These are phyloP conservation scores for Amphibolis antarctica DNA, from an alignment of 106 monocot species.

Conservation along the genomic window DNA sequence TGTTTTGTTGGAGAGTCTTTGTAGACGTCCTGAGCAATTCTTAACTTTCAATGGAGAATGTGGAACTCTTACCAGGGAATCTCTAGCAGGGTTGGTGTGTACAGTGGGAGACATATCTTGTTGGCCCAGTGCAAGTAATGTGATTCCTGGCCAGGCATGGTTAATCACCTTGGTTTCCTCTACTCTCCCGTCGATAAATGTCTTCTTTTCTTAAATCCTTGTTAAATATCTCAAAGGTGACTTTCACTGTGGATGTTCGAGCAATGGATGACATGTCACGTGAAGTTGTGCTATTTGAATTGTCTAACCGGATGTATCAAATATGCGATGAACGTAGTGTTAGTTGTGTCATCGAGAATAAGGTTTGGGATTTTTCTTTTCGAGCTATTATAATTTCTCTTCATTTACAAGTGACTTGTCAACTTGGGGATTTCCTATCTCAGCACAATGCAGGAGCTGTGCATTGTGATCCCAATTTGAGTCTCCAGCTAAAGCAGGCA, in stretches of 20 bases:
- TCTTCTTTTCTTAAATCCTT: neutral
- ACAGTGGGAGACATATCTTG: constrained; percentile 81
- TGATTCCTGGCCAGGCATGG: constrained; percentile 88
- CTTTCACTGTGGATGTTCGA: constrained; percentile 78
- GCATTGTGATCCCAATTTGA: constrained; percentile 49
- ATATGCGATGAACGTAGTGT: constrained; percentile 56
- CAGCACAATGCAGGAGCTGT: constrained; percentile 74
- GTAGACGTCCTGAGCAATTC: constrained; percentile 60
- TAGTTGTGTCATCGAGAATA: constrained; percentile 57
- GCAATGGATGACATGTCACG: constrained; percentile 59
- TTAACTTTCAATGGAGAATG: constrained; percentile 40
- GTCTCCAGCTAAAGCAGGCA: constrained; percentile 41
- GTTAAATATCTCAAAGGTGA: constrained; percentile 37
- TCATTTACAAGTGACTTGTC: neutral
- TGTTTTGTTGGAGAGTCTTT: constrained; percentile 57
- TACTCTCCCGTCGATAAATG: neutral
- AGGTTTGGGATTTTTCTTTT: constrained; percentile 28
- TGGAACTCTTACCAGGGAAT: constrained; percentile 39
- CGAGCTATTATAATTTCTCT: neutral
- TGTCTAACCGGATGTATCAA: constrained; percentile 35
- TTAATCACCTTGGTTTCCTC: neutral
- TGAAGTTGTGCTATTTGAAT: constrained; percentile 49
- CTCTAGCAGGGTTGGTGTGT: constrained; percentile 75
- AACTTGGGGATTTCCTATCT: neutral
- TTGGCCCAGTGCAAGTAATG: constrained; percentile 98